Percentiles rank a stretch among this genome's conserved stretches.
Conservation (phyloP, 768 basidiomycete species). For the Trametes cinnabarina region DNA sequence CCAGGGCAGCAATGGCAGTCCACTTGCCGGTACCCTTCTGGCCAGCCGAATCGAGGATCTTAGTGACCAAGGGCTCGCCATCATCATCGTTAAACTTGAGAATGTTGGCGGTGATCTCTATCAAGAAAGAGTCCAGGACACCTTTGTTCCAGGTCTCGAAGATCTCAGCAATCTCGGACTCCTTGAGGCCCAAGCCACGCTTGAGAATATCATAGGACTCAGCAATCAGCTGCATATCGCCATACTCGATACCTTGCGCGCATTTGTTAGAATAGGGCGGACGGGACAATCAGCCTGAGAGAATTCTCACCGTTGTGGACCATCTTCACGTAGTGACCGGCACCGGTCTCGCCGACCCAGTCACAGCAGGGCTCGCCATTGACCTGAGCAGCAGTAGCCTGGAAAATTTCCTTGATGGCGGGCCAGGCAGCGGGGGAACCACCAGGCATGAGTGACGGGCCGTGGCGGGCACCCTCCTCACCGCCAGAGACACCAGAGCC, state of each 20-base stretch:
- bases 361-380: constrained; percentile 97
- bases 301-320: constrained; percentile 81
- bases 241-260: constrained; percentile 91
- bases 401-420: constrained; percentile 97
- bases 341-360: constrained; percentile 96
- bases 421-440: constrained; percentile 95
- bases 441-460: constrained; percentile 99
- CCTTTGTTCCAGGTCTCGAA: constrained; percentile 97
- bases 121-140: constrained; percentile 98
- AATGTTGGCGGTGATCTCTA: constrained; percentile 97
- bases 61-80: constrained; percentile 84
- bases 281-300: constrained; percentile 14
- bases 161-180: constrained; percentile 91
- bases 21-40: constrained; percentile 99
- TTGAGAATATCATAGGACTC: constrained; percentile 99
- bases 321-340: constrained; percentile 99
- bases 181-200: constrained; percentile 84
- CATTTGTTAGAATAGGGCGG: constrained; percentile 4
- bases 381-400: constrained; percentile 93
- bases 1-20: constrained; percentile 97
- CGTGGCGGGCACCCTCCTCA: constrained; percentile 96
- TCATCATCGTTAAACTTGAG: constrained; percentile 97
- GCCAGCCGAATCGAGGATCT: constrained; percentile 94
- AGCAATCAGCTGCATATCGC: constrained; percentile 99
- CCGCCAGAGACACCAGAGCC: constrained; percentile 99